Percentiles rank a stretch among this genome's conserved stretches.
These are phyloP conservation scores for Pseudogymnoascus sp. DNA, from an alignment of 2,329 filamentous ascomycete genomes.

Conservation along the genomic window DNA sequence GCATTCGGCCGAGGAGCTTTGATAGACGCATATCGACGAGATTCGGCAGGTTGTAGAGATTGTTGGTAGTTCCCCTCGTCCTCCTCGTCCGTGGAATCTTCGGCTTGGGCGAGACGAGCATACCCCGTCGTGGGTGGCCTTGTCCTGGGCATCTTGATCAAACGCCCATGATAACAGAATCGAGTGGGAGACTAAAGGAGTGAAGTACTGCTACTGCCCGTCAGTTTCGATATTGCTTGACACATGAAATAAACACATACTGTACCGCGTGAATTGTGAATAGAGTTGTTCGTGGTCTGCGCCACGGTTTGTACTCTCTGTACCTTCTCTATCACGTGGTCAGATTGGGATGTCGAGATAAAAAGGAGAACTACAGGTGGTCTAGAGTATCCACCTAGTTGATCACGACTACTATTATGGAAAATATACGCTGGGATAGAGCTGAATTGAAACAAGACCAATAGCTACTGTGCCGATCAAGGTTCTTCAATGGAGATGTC, in stretches of 20 bases:
- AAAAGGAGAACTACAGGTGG: not conserved
- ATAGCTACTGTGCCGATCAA: not conserved
- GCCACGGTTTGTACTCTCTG: not conserved
- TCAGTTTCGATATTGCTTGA: not conserved
- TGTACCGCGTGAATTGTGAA: not conserved
- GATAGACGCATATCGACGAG: slow-evolving; percentile 57
- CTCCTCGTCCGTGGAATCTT: slow-evolving; percentile 65
- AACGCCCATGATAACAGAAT: not conserved
- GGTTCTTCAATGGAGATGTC: slow-evolving; percentile 1
- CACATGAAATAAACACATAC: not conserved
- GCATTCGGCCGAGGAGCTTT: slow-evolving; percentile 53
- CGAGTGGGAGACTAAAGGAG: not conserved
- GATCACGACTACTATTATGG: not conserved
- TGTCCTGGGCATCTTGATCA: slow-evolving; percentile 23
- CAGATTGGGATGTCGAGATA: not conserved
- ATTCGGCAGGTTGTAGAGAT: slow-evolving; percentile 47
- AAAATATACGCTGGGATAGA: not conserved
- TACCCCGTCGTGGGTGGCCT: slow-evolving; percentile 69
- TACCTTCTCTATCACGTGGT: not conserved
- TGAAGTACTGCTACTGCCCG: not conserved
- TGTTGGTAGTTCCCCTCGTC: slow-evolving; percentile 53
- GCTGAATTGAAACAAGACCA: not conserved
- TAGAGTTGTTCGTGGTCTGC: not conserved
- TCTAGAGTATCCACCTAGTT: not conserved
- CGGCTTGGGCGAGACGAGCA: slow-evolving; percentile 75